phyloP scores from a whole-genome alignment of 768 basidiomycete genomes.

The Chalciporus sphaerocephalus region DNA sequence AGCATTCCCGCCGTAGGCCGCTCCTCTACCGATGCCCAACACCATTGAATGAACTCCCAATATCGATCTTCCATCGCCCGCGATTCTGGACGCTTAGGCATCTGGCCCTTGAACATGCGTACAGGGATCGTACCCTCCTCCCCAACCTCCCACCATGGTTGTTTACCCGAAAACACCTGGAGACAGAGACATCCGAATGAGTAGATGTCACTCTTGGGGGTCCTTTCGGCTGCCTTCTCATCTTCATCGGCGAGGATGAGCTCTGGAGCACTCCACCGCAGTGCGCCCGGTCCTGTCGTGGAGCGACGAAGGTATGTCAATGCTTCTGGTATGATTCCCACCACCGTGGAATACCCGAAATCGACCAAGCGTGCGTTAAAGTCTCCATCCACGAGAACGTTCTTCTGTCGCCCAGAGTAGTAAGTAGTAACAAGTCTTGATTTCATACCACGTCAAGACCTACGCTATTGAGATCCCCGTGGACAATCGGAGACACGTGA shows the following conservation, averaged over 20 bases:
- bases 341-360: slow-evolving; percentile 36
- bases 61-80: background rate
- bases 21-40: background rate
- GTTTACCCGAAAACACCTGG: slow-evolving; percentile 8
- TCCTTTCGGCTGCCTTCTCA: background rate
- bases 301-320: slow-evolving; percentile 5
- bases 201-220: background rate
- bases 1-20: slow-evolving; percentile 8
- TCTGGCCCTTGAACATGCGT: background rate
- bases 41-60: slow-evolving; percentile 4
- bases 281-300: slow-evolving; percentile 32
- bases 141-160: slow-evolving; percentile 4
- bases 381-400: slow-evolving; percentile 12
- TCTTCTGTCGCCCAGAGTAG: slow-evolving; percentile 8
- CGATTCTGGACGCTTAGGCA: slow-evolving; percentile 1
- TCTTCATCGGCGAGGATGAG: slow-evolving; percentile 19
- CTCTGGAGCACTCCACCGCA: slow-evolving; percentile 37
- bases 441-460: no score
- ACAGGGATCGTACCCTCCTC: slow-evolving; percentile 1
- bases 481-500: no score
- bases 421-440: slow-evolving; percentile 25
- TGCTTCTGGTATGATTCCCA: slow-evolving; percentile 3
- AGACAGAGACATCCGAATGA: slow-evolving; percentile 27
- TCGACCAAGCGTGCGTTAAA: slow-evolving; percentile 39
- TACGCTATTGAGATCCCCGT: no score